Conservation (phyloP, 2,329 filamentous ascomycete species). For the Colletotrichum agaves region DNA sequence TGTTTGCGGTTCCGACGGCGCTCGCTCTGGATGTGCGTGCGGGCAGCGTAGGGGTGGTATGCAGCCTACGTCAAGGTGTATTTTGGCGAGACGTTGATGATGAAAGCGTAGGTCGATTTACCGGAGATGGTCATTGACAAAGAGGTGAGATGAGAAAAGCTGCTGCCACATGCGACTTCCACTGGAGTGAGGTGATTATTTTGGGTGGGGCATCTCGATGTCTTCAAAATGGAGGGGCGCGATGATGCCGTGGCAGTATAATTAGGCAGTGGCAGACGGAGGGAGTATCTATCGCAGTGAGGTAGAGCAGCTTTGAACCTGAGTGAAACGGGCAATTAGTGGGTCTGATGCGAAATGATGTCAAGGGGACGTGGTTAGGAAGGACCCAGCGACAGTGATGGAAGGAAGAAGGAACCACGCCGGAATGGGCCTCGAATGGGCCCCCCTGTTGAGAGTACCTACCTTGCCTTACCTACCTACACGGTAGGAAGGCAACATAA, state of each 20-base stretch:
- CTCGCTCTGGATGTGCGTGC: conserved; percentile 17
- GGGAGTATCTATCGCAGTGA: too few relatives aligned
- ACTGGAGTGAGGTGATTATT: conserved; percentile 2
- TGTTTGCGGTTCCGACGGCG: conserved; percentile 15
- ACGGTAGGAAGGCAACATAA: too few relatives aligned
- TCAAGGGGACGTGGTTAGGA: conserved; percentile 20
- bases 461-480: neutral
- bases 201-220: conserved; percentile 27
- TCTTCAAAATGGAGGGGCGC: neutral
- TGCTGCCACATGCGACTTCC: conserved; percentile 3
- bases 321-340: conserved; percentile 32
- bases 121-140: neutral
- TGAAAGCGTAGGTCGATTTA: neutral
- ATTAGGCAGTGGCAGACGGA: neutral
- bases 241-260: conserved; percentile 23
- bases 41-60: neutral
- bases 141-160: neutral
- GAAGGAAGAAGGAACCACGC: neutral
- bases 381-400: neutral
- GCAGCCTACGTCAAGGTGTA: conserved; percentile 19
- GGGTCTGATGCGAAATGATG: conserved; percentile 19
- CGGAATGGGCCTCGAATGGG: too few relatives aligned
- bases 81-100: neutral
- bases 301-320: neutral
- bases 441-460: neutral